Evolutionary conservation across 257 asterid species (phyloP), one percentile per base, ranked within the genome.

Genomic region (Thymus mandschuricus): DNA sequence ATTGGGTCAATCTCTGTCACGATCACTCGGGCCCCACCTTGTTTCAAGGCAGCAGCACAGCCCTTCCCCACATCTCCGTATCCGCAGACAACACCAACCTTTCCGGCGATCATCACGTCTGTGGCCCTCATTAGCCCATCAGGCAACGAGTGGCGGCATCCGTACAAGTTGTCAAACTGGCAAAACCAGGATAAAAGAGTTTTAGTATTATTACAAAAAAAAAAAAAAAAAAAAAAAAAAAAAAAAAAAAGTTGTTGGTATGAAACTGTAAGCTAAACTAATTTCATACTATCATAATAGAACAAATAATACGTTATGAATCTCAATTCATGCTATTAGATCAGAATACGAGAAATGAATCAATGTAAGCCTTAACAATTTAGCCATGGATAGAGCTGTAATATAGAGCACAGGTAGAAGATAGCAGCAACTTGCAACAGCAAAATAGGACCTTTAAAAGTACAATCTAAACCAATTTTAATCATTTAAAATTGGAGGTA

Each of bases 71-170:
- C 87, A 44, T 83, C 87, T 57, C 87, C 85, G 4, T 83, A 83
- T 8, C 87, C 87, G 8, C 81, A 77, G 9, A 83, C 87, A 0
- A 83, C 87, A 1, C 85, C 85, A 0, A 83, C 80, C 82, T 83
- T 83, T 31, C 87, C 85, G 27, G 87, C 87, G 4, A 82, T 82
- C 87, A 82, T 82, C 62, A 82, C 84, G 9, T 82, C 87, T 0
- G 87, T 83, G 72, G 87, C 87, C 63, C 87, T 75, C 87, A 83
- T 83, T 15, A 83, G 80, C 0, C 87, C 87, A 10, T 83, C 87
- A 8, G 87, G 87, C 3, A 83, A 79, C 1, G 87, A 83, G 79
- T 83, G 87, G 66, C 87, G 87, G 85, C 87, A 83, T 28, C 87
- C 87, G 4, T 83, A 83, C 80, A 83, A 66, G 80, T 80, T 83